Base-by-base conservation (phyloP, 148 eudicot genomes). In the Amaranthus hypochondriacus region DNA sequence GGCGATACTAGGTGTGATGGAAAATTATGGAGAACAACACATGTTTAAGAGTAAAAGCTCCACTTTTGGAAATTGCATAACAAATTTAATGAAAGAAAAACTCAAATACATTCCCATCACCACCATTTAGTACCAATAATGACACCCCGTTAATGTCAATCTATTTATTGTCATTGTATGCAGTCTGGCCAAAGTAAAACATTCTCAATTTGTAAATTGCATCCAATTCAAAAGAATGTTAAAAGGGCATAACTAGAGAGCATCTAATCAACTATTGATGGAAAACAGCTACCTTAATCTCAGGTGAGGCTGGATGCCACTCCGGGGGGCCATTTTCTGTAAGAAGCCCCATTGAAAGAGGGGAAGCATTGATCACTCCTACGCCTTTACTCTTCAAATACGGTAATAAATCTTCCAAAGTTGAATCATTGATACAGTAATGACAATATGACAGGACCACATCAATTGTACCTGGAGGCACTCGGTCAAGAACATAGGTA, bases 221-320 rank as follows among this genome's bases (percentile, higher is more conserved):
- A 28, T 1, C 39, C 39, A 28, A 28, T 28, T 28, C 39, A 28
- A 28, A 28, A 28, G 39, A 47, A 68, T 13, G 9, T 58, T 51
- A 42, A 3, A 5, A 6, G 43, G 47, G 43, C n/a, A 52, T 42
- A 58, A 67, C 9, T 8, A 14, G 61, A 68, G 12, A 68, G 12
- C 47, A 74, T 56, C 51, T 12, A 5, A 12, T 44, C 62, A 55
- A 54, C 54, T 12, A 61, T 48, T 18, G 52, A 69, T 44, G 42
- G 67, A 71, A 50, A 67, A 53, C 53, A 71, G 68, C 52, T 48
- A 92, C 99, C 96, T 92, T 89, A 49, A 96, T 82, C 75, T 89
- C 96, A 52, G 84, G 73, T 57, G 99, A 84, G 78, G 99, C 99
- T 75, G 99, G 99, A 80, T 96, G 99, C 99, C 99, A 92, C 60